A percentile compares a stretch with the other conserved stretches of the same genome.
phyloP scores from a whole-genome alignment of 495 filamentous ascomycete species.

The Penicillium steckii region DNA sequence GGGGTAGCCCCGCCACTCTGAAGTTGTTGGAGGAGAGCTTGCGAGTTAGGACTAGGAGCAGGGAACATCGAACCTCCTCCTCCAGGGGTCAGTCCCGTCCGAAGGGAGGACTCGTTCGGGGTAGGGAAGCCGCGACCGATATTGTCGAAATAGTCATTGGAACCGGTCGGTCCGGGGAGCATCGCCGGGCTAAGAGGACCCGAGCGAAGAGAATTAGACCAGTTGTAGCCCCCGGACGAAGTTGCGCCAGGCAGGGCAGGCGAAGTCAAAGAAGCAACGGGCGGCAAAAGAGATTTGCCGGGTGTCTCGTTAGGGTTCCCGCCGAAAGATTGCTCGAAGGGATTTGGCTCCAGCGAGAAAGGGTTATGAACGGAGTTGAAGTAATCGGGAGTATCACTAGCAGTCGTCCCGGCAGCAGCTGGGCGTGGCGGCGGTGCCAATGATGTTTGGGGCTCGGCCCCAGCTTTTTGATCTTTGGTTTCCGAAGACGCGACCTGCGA shows the following conservation, averaged over 20 bases:
- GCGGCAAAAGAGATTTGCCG: slow-evolving; percentile 84
- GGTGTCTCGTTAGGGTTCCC: slow-evolving; percentile 72
- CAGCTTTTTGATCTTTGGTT: slow-evolving; percentile 41
- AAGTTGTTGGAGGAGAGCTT: slow-evolving; percentile 74
- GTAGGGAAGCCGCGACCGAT: slow-evolving; percentile 89
- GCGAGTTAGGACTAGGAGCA: slow-evolving; percentile 81
- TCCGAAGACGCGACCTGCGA: slow-evolving; percentile 41
- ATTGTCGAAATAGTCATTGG: slow-evolving; percentile 76
- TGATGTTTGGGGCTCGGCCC: slow-evolving; percentile 45
- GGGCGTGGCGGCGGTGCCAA: slow-evolving; percentile 82
- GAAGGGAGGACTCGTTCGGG: slow-evolving; percentile 92
- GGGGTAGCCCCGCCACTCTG: slow-evolving; percentile 83
- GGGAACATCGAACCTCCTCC: slow-evolving; percentile 98
- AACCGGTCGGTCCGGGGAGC: slow-evolving; percentile 80
- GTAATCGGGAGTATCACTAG: slow-evolving; percentile 70
- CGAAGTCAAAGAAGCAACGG: slow-evolving; percentile 88
- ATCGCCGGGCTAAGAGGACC: slow-evolving; percentile 96
- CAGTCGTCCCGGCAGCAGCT: slow-evolving; percentile 48
- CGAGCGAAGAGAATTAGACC: slow-evolving; percentile 83
- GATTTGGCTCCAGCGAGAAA: slow-evolving; percentile 85
- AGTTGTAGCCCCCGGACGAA: slow-evolving; percentile 65
- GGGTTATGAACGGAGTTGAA: slow-evolving; percentile 65
- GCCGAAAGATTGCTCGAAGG: slow-evolving; percentile 91
- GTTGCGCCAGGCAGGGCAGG: slow-evolving; percentile 76
- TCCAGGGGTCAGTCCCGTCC: slow-evolving; percentile 90